These are phyloP conservation scores for Physocladia obscura DNA, from an alignment of 192 early-diverging fungal species.

Conservation along the genomic window DNA sequence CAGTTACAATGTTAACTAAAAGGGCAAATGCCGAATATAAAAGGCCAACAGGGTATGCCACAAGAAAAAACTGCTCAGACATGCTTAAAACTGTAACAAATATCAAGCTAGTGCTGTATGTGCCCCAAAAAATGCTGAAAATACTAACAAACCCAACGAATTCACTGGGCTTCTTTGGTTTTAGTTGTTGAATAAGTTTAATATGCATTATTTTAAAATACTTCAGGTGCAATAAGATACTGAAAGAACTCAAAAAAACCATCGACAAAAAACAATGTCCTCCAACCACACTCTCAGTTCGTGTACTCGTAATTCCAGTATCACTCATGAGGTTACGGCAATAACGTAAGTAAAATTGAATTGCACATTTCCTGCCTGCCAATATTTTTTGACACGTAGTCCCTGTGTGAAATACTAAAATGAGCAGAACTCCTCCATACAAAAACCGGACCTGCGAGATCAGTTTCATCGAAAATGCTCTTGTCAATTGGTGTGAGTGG, in stretches of 20 bases:
- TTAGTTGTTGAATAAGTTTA: no score
- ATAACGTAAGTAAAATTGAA: constrained; percentile 97
- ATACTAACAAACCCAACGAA: constrained; percentile 52
- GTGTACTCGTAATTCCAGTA: constrained; percentile 78
- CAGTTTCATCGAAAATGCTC: constrained; percentile 93
- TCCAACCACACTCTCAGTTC: constrained; percentile 91
- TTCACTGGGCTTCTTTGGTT: background rate
- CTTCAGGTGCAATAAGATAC: constrained; percentile 70
- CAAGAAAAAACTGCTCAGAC: constrained; percentile 88
- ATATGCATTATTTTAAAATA: constrained; percentile 31
- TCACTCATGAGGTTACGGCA: constrained; percentile 83
- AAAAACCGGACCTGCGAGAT: constrained; percentile 87
- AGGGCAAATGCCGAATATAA: constrained; percentile 93
- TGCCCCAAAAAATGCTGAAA: constrained; percentile 89
- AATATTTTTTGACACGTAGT: no score
- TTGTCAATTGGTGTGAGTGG: constrained; percentile 45
- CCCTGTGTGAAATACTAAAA: constrained; percentile 49
- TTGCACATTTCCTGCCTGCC: constrained; percentile 85
- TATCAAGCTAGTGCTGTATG: constrained; percentile 88
- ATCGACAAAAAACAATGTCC: constrained; percentile 96
- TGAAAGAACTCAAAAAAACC: constrained; percentile 81
- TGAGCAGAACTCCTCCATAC: constrained; percentile 69
- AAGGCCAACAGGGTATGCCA: constrained; percentile 91
- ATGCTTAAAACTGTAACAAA: constrained; percentile 90
- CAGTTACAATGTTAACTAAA: constrained; percentile 68